phyloP scores from a whole-genome alignment of 768 basidiomycete genomes.

The Nidularia pulvinata region DNA sequence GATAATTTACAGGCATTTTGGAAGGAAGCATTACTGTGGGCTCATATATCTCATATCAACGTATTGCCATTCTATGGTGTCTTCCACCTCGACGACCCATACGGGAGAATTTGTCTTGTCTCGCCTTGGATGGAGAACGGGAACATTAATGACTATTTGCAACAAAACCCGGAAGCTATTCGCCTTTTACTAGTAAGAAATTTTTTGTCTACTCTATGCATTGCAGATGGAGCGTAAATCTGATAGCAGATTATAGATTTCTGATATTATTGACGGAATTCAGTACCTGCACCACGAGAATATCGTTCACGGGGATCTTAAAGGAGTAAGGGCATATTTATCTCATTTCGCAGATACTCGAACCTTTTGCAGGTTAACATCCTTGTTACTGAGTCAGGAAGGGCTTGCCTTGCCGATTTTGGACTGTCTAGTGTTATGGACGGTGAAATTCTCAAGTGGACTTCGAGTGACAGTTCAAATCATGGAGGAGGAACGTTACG shows the following conservation, averaged over 20 bases:
- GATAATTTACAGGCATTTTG: constrained; percentile 17
- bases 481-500: neutral
- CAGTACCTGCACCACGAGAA: neutral
- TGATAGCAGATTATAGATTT: neutral
- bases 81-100: constrained; percentile 17
- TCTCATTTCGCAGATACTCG: neutral
- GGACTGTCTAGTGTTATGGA: neutral
- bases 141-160: constrained; percentile 23
- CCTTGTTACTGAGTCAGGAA: neutral
- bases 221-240: too few species aligned
- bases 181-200: constrained; percentile 11
- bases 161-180: constrained; percentile 8
- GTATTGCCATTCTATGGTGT: constrained; percentile 39
- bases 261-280: neutral
- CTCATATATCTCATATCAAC: constrained; percentile 20
- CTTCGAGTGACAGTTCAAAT: neutral
- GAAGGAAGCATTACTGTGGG: constrained; percentile 27
- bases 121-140: constrained; percentile 38
- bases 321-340: neutral
- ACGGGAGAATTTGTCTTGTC: constrained; percentile 27
- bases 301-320: neutral
- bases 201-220: too few species aligned
- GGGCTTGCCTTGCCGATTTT: neutral
- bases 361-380: neutral
- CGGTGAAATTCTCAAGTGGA: neutral